Base-by-base conservation (phyloP, 2,329 filamentous ascomycete species). In the Ceratocystis lukuohia region DNA sequence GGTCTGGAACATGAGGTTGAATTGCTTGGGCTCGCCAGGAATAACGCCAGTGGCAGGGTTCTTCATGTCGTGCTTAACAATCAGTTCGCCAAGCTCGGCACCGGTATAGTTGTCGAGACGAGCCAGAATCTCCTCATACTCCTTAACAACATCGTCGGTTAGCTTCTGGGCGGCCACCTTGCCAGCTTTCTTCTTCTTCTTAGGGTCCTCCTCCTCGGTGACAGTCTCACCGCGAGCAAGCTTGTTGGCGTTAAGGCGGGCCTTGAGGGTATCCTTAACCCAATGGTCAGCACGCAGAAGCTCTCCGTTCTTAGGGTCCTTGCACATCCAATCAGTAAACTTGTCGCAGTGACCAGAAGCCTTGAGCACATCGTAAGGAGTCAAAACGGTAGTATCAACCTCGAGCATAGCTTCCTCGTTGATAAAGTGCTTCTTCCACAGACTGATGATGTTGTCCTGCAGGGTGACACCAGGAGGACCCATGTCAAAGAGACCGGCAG, bases 1-100 rank as follows among this genome's bases (percentile, higher is more conserved):
- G 53, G 93, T 96, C 77, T 93, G 88, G 82, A 97, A 99, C 94
- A 99, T 99, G 73, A 99, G 86, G 79, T 99, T 99, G 84, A 97
- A 96, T 53, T 91, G 82, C 63, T 96, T 88, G 2, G 94, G 94
- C 37, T 88, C 87, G 33, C 85, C 83, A 46, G 95, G 86, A 71
- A 89, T 84, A 69, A 85, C 84, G 71, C 86, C 88, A 71, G 88
- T 96, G 63, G 82, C 82, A 33, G 93, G 92, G 77, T 96, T 96
- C 78, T 85, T 89, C 76, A 99, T 77, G 70, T 96, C 86, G 77
- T 94, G 88, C 80, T 96, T 96, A 74, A 82, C 84, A 79, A 99
- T 96, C 68, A 99, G 83, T 72, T 87, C 80, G 68, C 91, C 92
- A 68, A 97, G 88, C 76, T 93, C 87, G 57, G 87, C 83, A 70